Conservation (phyloP, 345 rosid species). For the Populus ilicifolia region DNA sequence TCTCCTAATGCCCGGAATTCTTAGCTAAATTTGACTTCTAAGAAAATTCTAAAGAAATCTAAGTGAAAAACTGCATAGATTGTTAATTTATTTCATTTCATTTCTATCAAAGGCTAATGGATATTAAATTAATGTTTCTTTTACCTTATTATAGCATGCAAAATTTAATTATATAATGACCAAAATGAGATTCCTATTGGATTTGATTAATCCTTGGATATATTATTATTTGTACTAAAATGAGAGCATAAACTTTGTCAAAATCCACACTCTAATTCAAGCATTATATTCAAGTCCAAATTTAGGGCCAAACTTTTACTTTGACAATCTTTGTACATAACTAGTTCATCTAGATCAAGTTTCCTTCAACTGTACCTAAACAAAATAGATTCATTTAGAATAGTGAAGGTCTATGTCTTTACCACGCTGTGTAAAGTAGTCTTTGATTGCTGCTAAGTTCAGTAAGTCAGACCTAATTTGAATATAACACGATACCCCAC, state of each 20-base stretch:
- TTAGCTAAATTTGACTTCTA: slow-evolving; percentile 1
- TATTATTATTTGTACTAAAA: background rate
- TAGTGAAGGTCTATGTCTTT: background rate
- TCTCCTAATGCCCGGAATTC: background rate
- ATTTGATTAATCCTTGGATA: background rate
- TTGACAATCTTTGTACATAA: background rate
- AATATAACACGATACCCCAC: background rate
- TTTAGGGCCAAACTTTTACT: background rate
- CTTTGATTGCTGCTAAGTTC: background rate
- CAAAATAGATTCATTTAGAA: background rate
- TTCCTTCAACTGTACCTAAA: background rate
- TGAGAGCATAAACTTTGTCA: background rate
- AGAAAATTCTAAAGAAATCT: background rate
- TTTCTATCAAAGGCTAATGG: background rate
- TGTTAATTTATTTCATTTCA: background rate
- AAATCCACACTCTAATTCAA: background rate
- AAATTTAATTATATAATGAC: background rate
- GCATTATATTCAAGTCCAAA: background rate
- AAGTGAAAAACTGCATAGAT: background rate
- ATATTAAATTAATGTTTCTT: background rate
- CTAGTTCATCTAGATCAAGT: background rate
- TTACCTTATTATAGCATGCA: too few species aligned
- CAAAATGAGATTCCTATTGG: background rate
- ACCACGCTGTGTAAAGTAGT: background rate
- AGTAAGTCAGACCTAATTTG: background rate